These are phyloP conservation scores for Oldenlandia corymbosa DNA, from an alignment of 257 asterid genomes.

Conservation along the genomic window DNA sequence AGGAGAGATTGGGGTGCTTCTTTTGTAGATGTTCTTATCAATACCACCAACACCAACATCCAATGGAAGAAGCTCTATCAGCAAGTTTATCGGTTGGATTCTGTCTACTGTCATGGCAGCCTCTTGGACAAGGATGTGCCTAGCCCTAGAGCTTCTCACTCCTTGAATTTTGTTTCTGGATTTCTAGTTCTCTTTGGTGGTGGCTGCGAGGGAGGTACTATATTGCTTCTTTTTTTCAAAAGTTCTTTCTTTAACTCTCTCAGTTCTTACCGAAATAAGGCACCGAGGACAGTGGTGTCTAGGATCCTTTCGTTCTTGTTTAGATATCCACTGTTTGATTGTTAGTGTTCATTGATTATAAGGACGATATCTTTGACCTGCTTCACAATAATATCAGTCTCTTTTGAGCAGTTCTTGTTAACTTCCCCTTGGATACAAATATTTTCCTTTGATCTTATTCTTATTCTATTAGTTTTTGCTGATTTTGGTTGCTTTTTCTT, in stretches of 20 bases:
- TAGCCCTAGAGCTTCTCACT: conserved; percentile 85
- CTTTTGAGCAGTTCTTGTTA: not conserved
- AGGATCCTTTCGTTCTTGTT: not conserved
- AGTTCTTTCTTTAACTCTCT: too few species aligned
- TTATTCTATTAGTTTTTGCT: not conserved
- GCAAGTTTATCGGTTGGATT: conserved; percentile 55
- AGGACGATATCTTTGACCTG: not conserved
- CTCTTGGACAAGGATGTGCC: conserved; percentile 30
- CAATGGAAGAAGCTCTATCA: conserved; percentile 72
- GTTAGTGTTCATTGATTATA: not conserved
- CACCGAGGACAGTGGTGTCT: too few species aligned
- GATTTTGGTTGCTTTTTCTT: not conserved
- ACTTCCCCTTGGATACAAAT: not conserved
- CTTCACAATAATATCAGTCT: not conserved
- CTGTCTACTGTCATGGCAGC: conserved; percentile 47
- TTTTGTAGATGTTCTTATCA: conserved; percentile 44
- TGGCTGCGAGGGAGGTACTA: conserved; percentile 86
- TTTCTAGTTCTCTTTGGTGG: conserved; percentile 85
- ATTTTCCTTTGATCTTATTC: not conserved
- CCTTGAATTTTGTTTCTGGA: conserved; percentile 67
- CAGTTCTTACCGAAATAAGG: too few species aligned
- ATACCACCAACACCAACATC: conserved; percentile 4
- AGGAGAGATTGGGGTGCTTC: conserved; percentile 70
- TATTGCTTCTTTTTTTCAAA: conserved; percentile 5
- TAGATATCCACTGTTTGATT: not conserved